Evolutionary conservation across 768 basidiomycete species (phyloP).

Genomic region (Russula brevipes): DNA sequence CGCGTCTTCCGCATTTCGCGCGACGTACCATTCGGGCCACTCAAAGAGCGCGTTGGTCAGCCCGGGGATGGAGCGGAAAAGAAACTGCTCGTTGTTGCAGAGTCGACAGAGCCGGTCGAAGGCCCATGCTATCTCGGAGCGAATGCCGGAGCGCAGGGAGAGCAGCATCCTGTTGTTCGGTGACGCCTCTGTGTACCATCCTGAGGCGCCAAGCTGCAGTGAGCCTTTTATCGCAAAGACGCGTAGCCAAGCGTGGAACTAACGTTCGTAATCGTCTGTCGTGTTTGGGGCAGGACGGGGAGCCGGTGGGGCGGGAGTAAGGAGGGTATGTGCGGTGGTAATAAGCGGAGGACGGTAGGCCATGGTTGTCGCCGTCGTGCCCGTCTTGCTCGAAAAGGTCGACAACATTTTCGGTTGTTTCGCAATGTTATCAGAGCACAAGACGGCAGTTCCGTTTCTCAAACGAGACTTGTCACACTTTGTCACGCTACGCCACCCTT

Average conservation of each 20-base stretch:
- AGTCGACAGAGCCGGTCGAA: conserved; percentile 79
- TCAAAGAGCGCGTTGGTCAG: conserved; percentile 79
- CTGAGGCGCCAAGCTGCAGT: conserved; percentile 34
- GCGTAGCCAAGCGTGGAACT: background rate
- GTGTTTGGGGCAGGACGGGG: conserved; percentile 31
- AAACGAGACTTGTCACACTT: background rate
- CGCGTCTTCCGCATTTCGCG: conserved; percentile 27
- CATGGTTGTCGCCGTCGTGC: conserved; percentile 19
- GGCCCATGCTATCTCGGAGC: conserved; percentile 82
- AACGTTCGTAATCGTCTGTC: conserved; percentile 76
- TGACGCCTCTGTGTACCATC: conserved; percentile 80
- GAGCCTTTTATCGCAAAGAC: conserved; percentile 8
- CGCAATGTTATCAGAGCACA: too few relatives aligned
- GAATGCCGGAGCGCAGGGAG: conserved; percentile 77
- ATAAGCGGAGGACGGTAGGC: conserved; percentile 23
- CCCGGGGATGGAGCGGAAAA: conserved; percentile 66
- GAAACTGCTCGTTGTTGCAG: conserved; percentile 74
- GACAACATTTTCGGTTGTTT: conserved; percentile 20
- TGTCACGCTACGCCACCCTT: background rate
- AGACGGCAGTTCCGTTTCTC: background rate
- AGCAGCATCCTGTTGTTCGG: conserved; percentile 88
- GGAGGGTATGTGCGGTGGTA: conserved; percentile 5
- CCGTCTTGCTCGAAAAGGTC: conserved; percentile 26
- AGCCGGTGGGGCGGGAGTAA: background rate
- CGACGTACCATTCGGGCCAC: conserved; percentile 83